Conservation (phyloP, 2,329 filamentous ascomycete genomes). For the Neoarthrinium moseri region DNA sequence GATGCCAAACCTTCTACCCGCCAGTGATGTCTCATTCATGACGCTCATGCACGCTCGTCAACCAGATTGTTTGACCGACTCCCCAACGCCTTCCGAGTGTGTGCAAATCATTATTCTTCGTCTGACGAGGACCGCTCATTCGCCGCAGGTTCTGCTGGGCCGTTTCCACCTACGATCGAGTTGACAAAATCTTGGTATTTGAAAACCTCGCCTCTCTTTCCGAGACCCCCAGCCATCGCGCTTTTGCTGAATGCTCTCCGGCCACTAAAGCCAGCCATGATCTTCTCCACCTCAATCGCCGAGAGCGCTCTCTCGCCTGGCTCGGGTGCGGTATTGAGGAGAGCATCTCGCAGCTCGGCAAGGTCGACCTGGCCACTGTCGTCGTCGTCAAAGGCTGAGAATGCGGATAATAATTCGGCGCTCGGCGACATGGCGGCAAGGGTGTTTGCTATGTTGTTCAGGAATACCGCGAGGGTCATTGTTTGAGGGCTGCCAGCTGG, state of each 20-base stretch:
- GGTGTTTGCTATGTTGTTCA: constrained; percentile 76
- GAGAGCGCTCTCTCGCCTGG: constrained; percentile 64
- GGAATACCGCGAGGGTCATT: constrained; percentile 80
- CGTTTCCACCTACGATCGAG: constrained; percentile 58
- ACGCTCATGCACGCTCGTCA: too few species aligned
- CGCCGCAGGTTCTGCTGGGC: constrained; percentile 17
- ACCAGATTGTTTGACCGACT: too few species aligned
- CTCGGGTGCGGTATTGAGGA: constrained; percentile 80
- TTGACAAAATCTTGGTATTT: constrained; percentile 89
- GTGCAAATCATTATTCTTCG: constrained; percentile 22
- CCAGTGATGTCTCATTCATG: too few species aligned
- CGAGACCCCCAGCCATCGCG: constrained; percentile 45
- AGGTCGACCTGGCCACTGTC: constrained; percentile 92
- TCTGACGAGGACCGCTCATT: constrained; percentile 31
- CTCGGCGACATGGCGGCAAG: constrained; percentile 74
- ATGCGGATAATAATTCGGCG: constrained; percentile 81
- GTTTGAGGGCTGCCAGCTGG: constrained; percentile 68
- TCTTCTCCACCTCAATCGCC: constrained; percentile 76
- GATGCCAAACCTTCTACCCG: too few species aligned
- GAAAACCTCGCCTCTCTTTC: constrained; percentile 83
- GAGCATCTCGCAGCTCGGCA: constrained; percentile 74
- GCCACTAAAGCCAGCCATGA: constrained; percentile 84
- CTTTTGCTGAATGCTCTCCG: constrained; percentile 32
- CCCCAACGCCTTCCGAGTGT: constrained; percentile 13
- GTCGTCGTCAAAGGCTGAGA: constrained; percentile 93